These are phyloP conservation scores for Calonectria pseudoreteaudii DNA, from an alignment of 2,329 filamentous ascomycete species.

Conservation along the genomic window DNA sequence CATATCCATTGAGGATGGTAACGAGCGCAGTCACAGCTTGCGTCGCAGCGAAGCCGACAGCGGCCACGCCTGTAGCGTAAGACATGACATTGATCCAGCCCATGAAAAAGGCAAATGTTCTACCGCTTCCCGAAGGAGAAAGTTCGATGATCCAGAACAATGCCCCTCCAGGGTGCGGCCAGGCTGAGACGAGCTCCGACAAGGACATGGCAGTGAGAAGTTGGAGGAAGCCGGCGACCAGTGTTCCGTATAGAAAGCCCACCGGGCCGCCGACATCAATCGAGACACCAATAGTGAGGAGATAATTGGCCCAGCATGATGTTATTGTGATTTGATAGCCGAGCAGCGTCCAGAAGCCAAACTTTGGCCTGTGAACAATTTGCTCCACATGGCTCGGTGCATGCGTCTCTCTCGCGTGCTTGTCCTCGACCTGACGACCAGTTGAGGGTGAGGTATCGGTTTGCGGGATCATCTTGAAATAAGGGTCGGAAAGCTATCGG, in stretches of 20 bases:
- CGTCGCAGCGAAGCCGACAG: not conserved
- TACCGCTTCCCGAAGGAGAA: not conserved
- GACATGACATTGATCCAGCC: not conserved
- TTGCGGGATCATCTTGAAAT: not conserved
- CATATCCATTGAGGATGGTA: not conserved
- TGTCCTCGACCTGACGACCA: not conserved
- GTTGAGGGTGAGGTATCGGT: not conserved
- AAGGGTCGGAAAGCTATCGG: not conserved
- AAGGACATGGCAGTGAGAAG: not conserved
- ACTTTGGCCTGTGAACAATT: not conserved
- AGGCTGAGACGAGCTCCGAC: not conserved
- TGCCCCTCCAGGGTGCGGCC: not conserved
- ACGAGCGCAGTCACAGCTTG: not conserved
- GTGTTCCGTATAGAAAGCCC: not conserved
- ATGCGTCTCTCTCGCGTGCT: not conserved
- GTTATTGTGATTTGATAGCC: not conserved
- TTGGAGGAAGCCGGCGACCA: not conserved
- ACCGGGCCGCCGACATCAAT: not conserved
- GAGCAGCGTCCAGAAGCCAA: not conserved
- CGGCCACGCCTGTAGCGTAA: not conserved
- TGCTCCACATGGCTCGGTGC: not conserved
- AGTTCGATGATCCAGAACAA: not conserved
- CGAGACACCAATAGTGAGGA: not conserved
- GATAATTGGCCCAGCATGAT: not conserved
- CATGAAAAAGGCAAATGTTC: not conserved